These are phyloP conservation scores for Hypoxylon sp. DNA, from an alignment of 2,329 filamentous ascomycete species.

Conservation along the genomic window DNA sequence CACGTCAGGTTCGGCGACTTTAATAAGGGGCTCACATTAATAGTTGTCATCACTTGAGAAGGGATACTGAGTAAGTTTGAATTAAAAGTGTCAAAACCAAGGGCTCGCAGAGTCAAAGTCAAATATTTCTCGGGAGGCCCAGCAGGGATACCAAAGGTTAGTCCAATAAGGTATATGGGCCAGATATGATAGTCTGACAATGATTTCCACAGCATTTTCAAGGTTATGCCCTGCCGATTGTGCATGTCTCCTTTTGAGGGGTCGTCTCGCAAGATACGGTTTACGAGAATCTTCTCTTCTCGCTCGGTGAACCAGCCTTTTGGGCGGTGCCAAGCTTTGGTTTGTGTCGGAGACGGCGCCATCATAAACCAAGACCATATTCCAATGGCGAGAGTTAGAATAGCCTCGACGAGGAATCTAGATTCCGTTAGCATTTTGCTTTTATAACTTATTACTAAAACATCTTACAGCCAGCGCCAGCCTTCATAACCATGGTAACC, in stretches of 20 bases:
- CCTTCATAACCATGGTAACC: constrained; percentile 57
- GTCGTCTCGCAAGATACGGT: constrained; percentile 72
- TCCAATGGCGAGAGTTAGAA: constrained; percentile 60
- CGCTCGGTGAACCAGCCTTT: constrained; percentile 74
- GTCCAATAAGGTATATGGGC: constrained; percentile 68
- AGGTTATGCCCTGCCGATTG: constrained; percentile 67
- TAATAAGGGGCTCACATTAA: constrained; percentile 32
- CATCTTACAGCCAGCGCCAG: constrained; percentile 60
- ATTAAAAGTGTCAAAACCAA: constrained; percentile 65
- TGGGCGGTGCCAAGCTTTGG: constrained; percentile 70
- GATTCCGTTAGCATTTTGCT: no score
- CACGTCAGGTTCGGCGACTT: not conserved
- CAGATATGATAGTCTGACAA: constrained; percentile 73
- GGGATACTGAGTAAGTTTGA: constrained; percentile 67
- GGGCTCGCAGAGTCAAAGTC: constrained; percentile 62
- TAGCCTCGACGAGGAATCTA: constrained; percentile 67
- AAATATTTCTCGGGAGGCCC: constrained; percentile 62
- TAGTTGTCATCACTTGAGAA: constrained; percentile 50
- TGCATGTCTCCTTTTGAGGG: constrained; percentile 74
- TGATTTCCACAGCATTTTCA: constrained; percentile 64
- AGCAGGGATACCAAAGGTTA: constrained; percentile 62
- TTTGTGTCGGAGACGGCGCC: constrained; percentile 64
- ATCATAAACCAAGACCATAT: constrained; percentile 63
- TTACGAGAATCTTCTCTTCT: constrained; percentile 75
- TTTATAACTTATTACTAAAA: no score